These are phyloP conservation scores for Monosporozyma siamensis DNA, from an alignment of 805 yeast genomes.

Conservation along the genomic window DNA sequence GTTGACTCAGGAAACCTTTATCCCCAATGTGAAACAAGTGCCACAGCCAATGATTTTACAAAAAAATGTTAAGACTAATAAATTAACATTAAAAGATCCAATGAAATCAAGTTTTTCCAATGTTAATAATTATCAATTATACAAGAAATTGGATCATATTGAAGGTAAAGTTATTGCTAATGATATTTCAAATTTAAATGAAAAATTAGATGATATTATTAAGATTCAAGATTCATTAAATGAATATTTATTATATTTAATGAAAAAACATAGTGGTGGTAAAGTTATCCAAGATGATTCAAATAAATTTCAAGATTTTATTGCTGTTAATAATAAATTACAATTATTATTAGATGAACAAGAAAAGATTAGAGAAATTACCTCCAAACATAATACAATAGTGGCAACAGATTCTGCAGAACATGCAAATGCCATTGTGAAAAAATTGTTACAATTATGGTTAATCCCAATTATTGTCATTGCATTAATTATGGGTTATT, in stretches of 20 bases:
- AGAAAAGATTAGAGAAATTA: slow-evolving; percentile 22
- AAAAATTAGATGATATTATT: slow-evolving; percentile 17
- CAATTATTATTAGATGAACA: slow-evolving; percentile 26
- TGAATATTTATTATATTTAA: slow-evolving; percentile 14
- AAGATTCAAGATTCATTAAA: slow-evolving; percentile 19
- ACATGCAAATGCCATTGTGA: slow-evolving; percentile 26
- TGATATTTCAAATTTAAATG: slow-evolving; percentile 23
- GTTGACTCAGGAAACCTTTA: slow-evolving; percentile 44
- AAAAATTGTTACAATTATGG: slow-evolving; percentile 22
- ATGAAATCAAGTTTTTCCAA: slow-evolving; percentile 20
- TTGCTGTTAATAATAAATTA: slow-evolving; percentile 23
- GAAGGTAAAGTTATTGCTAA: slow-evolving; percentile 31
- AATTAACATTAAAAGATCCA: slow-evolving; percentile 25
- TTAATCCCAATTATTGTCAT: slow-evolving; percentile 24
- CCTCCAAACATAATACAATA: slow-evolving; percentile 10
- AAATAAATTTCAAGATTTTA: slow-evolving; percentile 21
- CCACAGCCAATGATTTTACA: slow-evolving; percentile 38
- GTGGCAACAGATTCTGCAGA: slow-evolving; percentile 9
- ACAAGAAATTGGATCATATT: slow-evolving; percentile 24
- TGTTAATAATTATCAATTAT: slow-evolving; percentile 20
- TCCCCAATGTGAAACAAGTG: slow-evolving; percentile 44
- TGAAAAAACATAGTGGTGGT: background rate
- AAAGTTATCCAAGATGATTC: slow-evolving; percentile 4
- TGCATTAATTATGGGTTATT: slow-evolving; percentile 28
- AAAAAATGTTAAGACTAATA: slow-evolving; percentile 31